Conservation (phyloP, 257 asterid genomes). For the Voacanga thouarsii region DNA sequence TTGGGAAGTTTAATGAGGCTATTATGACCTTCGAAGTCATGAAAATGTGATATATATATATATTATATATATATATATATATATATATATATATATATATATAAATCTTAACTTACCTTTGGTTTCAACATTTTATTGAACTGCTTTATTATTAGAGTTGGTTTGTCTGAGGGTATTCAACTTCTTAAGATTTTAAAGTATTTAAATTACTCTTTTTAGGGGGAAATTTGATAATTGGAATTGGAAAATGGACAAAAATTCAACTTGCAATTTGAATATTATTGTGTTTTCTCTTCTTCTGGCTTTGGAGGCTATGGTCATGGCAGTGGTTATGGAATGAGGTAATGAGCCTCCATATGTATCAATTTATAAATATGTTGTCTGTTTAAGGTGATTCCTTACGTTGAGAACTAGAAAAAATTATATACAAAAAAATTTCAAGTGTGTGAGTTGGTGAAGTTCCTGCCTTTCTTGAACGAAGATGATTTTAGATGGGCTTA, state of each 20-base stretch:
- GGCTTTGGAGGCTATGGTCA: not conserved
- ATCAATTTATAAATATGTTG: not conserved
- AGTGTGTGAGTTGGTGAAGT: no score
- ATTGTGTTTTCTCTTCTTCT: no score
- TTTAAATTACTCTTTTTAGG: not conserved
- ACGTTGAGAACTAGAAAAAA: no score
- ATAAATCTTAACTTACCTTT: not conserved
- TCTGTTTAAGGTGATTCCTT: not conserved
- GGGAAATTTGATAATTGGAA: not conserved
- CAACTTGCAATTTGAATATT: not conserved
- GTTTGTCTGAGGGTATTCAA: not conserved
- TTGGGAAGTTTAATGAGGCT: constrained; percentile 53
- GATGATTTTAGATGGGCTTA: no score
- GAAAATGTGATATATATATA: constrained; percentile 52
- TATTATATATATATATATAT: no score
- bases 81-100: not conserved
- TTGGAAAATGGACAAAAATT: not conserved
- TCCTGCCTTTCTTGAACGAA: no score
- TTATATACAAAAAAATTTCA: no score
- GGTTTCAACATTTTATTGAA: not conserved
- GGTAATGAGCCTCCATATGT: no score
- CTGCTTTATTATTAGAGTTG: not conserved
- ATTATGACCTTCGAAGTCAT: constrained; percentile 61
- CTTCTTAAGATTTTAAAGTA: not conserved
- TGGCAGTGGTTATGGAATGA: not conserved